Evolutionary conservation across 257 asterid species (phyloP).

Genomic region (Solanum corneliomulleri): DNA sequence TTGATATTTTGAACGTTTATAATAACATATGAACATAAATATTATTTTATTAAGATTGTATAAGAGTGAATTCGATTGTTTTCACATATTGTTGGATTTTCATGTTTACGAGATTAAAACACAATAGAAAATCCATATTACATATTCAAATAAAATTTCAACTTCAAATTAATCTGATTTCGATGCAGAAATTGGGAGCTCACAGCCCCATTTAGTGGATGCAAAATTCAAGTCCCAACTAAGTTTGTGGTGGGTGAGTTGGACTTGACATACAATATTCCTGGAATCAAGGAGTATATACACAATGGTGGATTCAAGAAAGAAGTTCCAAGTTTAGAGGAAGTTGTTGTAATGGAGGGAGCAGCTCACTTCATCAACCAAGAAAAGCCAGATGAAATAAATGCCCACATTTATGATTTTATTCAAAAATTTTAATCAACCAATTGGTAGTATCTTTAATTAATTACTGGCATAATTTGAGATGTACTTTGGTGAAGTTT

Average conservation of each 20-base stretch:
- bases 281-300: constrained; percentile 64
- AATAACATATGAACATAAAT: not conserved
- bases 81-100: not conserved
- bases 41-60: not conserved
- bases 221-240: constrained; percentile 68
- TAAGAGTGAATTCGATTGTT: not conserved
- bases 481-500: not conserved
- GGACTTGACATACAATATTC: constrained; percentile 53
- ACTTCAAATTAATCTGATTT: not conserved
- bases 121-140: not conserved
- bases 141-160: not conserved
- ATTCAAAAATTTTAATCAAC: constrained; percentile 41
- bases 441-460: not conserved
- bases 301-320: constrained; percentile 55
- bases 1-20: not conserved
- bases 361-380: constrained; percentile 77
- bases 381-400: constrained; percentile 75
- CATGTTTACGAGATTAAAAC: not conserved
- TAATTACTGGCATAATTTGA: not conserved
- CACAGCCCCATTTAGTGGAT: constrained; percentile 48
- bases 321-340: constrained; percentile 65
- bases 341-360: constrained; percentile 69
- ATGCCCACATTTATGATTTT: constrained; percentile 54
- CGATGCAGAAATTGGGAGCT: constrained; percentile 78
- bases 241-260: constrained; percentile 80